A percentile compares a stretch with the other conserved stretches of the same genome.
Conservation (phyloP, 1,284 basidiomycete species). For the Veloporphyrellus conicus region DNA sequence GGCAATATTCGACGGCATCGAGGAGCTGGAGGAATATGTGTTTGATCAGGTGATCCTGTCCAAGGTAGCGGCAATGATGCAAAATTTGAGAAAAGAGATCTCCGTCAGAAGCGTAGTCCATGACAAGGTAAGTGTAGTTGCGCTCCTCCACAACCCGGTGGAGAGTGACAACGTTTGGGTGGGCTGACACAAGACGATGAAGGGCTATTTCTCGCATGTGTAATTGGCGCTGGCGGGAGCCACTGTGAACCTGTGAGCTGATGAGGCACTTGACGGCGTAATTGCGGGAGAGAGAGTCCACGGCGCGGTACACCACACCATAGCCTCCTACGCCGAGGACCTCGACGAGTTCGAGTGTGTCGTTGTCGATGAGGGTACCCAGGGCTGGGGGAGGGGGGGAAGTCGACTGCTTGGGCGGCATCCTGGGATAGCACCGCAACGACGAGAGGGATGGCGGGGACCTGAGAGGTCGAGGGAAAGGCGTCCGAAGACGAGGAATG, state of each 20-base stretch:
- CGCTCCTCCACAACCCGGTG: conserved; percentile 82
- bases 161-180: conserved; percentile 86
- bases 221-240: conserved; percentile 62
- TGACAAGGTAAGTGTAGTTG: conserved; percentile 65
- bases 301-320: conserved; percentile 91
- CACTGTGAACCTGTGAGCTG: conserved; percentile 48
- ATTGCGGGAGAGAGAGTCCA: conserved; percentile 55
- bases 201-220: conserved; percentile 81
- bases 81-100: conserved; percentile 90
- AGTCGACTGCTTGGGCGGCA: conserved; percentile 47
- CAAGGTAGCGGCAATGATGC: conserved; percentile 67
- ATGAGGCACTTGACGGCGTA: conserved; percentile 92
- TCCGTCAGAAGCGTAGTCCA: conserved; percentile 80
- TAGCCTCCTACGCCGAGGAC: conserved; percentile 93
- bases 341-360: conserved; percentile 80
- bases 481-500: conserved; percentile 26
- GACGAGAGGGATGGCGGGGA: conserved; percentile 18
- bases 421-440: conserved; percentile 22
- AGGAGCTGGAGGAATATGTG: conserved; percentile 89
- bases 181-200: conserved; percentile 80
- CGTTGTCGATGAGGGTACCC: conserved; percentile 77
- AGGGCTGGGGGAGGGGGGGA: conserved; percentile 60
- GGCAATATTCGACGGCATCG: conserved; percentile 88
- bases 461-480: conserved; percentile 24
- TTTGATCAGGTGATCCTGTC: conserved; percentile 79